Base-by-base conservation (phyloP, 192 early-diverging fungal species). In the Lobosporangium transversale region DNA sequence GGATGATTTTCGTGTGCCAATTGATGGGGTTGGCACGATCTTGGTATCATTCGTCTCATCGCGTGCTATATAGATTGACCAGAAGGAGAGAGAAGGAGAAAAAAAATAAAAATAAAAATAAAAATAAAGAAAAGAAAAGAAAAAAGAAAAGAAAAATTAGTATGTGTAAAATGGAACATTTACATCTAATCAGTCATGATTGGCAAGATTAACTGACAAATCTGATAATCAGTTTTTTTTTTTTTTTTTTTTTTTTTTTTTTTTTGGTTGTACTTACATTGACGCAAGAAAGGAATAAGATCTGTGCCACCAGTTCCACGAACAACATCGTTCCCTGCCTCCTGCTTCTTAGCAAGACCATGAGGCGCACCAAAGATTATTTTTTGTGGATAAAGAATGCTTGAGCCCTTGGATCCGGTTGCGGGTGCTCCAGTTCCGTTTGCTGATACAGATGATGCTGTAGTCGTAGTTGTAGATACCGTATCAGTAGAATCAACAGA, bases 241-340 rank as follows among this genome's bases (percentile, higher is more conserved):
- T n/a, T n/a, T n/a, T n/a, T n/a, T n/a, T n/a, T n/a, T n/a, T n/a
- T n/a, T n/a, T n/a, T n/a, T n/a, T n/a, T n/a, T n/a, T n/a, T n/a
- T n/a, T n/a, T n/a, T n/a, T n/a, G n/a, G n/a, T n/a, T n/a, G n/a
- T n/a, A 35, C 73, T 76, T 66, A 76, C 73, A 76, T 76, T 76
- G 73, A 44, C 73, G 73, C 53, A 99, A 80, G 82, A 99, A 99
- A 33, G 95, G 93, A 32, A 97, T 94, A 17, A 97, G 81, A 67
- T 97, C 91, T 0, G 93, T 94, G 21, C 93, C 94, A 8, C 93
- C 93, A 0, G 93, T 93, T 24, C 93, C 93, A 17, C 89, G 85
- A 11, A 92, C 87, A 29, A 90, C 83, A 23, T 85, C 68, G 54
- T 80, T 67, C 11, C 86, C 84, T 27, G 59, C 79, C 51, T 89